These are phyloP conservation scores for Inonotus obliquus DNA, from an alignment of 1,284 basidiomycete species.

Conservation along the genomic window DNA sequence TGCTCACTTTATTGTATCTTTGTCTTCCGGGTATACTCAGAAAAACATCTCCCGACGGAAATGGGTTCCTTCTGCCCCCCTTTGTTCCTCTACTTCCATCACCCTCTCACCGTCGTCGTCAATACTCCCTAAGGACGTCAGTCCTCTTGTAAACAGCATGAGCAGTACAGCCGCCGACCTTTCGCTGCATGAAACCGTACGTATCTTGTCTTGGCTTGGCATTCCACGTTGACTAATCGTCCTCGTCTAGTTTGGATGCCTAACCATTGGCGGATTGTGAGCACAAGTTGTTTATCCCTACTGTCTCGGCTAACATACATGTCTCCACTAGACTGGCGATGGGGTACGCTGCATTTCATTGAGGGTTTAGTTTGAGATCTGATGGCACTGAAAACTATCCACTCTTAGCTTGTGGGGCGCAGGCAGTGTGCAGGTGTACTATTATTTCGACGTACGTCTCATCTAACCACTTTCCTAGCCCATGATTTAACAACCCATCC, in stretches of 20 bases:
- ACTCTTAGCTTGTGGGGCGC: conserved; percentile 9
- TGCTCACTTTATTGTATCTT: background rate
- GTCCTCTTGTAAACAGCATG: background rate
- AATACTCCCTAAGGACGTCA: background rate
- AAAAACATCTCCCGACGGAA: background rate
- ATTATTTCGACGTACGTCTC: conserved; percentile 11
- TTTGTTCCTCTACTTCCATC: background rate
- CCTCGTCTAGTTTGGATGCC: background rate
- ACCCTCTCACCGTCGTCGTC: background rate
- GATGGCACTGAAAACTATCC: background rate
- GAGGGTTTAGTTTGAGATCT: background rate
- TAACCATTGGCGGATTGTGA: background rate
- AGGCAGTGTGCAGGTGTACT: conserved; percentile 10
- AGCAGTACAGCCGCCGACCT: background rate
- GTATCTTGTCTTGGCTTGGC: background rate
- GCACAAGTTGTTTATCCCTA: background rate
- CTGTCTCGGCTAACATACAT: background rate
- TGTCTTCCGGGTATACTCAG: background rate
- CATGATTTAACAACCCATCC: background rate
- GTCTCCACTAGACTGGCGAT: conserved; percentile 4
- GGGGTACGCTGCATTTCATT: background rate
- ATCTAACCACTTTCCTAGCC: background rate
- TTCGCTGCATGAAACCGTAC: background rate
- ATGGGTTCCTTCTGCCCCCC: background rate
- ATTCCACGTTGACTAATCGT: background rate